These are phyloP conservation scores for Mycosarcoma mackinlayi DNA, from an alignment of 1,284 basidiomycete genomes.

Conservation along the genomic window DNA sequence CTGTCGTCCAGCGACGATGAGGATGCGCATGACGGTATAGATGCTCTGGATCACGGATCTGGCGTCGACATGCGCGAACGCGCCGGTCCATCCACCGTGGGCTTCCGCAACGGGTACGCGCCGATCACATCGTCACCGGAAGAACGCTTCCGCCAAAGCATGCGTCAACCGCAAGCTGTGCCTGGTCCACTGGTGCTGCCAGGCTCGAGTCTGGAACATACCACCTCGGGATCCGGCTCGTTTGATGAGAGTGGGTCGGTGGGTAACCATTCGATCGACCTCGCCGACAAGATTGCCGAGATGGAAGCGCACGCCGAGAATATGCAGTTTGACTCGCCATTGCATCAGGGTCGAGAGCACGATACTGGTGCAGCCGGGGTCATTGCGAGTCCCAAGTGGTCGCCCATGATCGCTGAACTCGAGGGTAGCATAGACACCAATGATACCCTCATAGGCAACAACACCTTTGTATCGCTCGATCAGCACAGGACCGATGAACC, in stretches of 20 bases:
- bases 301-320: conserved; percentile 55
- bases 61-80: conserved; percentile 51
- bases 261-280: conserved; percentile 37
- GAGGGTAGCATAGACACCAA: conserved; percentile 26
- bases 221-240: conserved; percentile 24
- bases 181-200: conserved; percentile 25
- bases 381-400: conserved; percentile 19
- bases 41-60: conserved; percentile 11
- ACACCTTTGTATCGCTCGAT: conserved; percentile 15
- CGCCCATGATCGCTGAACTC: conserved; percentile 19
- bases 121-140: conserved; percentile 42
- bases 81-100: conserved; percentile 39
- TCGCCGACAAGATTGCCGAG: conserved; percentile 54
- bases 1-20: conserved; percentile 32
- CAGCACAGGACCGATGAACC: background rate
- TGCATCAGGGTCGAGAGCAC: conserved; percentile 13
- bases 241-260: conserved; percentile 35
- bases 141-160: conserved; percentile 43
- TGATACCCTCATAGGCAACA: conserved; percentile 12
- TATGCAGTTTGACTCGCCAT: conserved; percentile 39
- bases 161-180: conserved; percentile 36
- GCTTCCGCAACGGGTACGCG: conserved; percentile 50
- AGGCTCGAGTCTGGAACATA: conserved; percentile 14
- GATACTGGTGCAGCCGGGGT: background rate
- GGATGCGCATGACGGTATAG: conserved; percentile 2